Base-by-base conservation (phyloP, 2,329 filamentous ascomycete species). In the Gliomastix tumulicola region DNA sequence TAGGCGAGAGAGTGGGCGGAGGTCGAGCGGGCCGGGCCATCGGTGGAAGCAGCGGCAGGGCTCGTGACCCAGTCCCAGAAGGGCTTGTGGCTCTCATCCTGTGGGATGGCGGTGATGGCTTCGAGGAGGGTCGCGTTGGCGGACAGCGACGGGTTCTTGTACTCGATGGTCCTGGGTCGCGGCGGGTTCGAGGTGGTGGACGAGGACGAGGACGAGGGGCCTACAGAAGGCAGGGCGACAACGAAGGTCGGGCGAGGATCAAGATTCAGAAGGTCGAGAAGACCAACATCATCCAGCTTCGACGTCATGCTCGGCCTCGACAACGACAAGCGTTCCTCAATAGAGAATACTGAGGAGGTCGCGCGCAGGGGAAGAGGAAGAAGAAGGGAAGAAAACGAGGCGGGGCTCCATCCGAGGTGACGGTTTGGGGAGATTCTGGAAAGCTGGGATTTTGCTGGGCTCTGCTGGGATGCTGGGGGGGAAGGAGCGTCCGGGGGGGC, bases 231-330 rank as follows among this genome's bases (percentile, higher is more conserved):
- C 17, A 30, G 21, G 21, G 49, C 50, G 32, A 61, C 55, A 38
- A 66, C 51, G 31, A 68, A 68, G 30, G 59, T 59, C 36, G 64
- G 61, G 37, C 64, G 55, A 21, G 60, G 59, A 40, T 68, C 64
- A 41, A 51, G 56, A 41, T 59, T 51, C 43, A 66, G 54, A 11
- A 68, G 54, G 44, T 65, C 60, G 40, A 60, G 46, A 35, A 64
- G 53, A 48, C 55, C 56, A 40, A 60, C 38, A 33, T 35, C 36
- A 16, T 40, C 34, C 32, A 43, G 20, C 19, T 37, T 28, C 16
- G 37, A 35, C 5, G 39, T 35, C 41, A 40, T 40, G 20, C 18
- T 37, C 30, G 6, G 13, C 16, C 13, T 13, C 27, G 23, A n/a
- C 22, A 18, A 16, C 11, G 16, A 16, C 17, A 28, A 28, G 7